Base-by-base conservation (phyloP, 441 rosid genomes). In the Manihot esculenta region DNA sequence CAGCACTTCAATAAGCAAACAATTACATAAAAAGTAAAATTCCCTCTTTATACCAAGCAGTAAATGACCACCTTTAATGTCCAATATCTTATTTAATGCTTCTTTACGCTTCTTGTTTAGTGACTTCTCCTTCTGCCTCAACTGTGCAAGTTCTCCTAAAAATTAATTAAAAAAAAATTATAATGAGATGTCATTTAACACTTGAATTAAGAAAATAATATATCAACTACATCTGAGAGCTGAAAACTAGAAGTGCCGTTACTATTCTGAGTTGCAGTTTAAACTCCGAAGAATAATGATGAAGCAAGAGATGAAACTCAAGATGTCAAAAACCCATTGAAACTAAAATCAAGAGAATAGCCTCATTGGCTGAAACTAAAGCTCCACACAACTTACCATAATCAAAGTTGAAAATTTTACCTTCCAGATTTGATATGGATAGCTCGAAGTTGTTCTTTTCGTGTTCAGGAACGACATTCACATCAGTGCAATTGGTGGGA, bases 391-490 rank as follows among this genome's bases (percentile, higher is more conserved):
- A 56, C 30, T 26, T 14, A 56, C 11, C 54, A 18, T 49, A 49
- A 49, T 2, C n/a, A 5, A 1, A 38, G 23, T 20, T 23, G 12
- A 23, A 63, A 21, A 45, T 2, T 58, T 51, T 65, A 89, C 98
- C 98, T 86, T 91, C 86, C 15, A 89, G 83, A 76, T 80, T 84
- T 44, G 71, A 30, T 62, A 87, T 81, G 38, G 85, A 84, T 72
- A 72, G 81, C 82, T 82, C 86, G 61, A 88, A 90, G 84, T 87
- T 84, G 49, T 71, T 76, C 73, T 76, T 86, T 80, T 86, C 87
- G 13, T 88, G 93, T 79, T 93, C 97, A 56, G 98, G 94, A 73
- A 91, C 85, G 55, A 91, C 87, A 69, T 69, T 84, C 35, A 89
- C 94, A 77, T 91, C 93, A 1, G 90, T 84, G 73, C 63, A 89